Conservation (phyloP, 352 stramenopile species). For the Globisporangium alternatum region DNA sequence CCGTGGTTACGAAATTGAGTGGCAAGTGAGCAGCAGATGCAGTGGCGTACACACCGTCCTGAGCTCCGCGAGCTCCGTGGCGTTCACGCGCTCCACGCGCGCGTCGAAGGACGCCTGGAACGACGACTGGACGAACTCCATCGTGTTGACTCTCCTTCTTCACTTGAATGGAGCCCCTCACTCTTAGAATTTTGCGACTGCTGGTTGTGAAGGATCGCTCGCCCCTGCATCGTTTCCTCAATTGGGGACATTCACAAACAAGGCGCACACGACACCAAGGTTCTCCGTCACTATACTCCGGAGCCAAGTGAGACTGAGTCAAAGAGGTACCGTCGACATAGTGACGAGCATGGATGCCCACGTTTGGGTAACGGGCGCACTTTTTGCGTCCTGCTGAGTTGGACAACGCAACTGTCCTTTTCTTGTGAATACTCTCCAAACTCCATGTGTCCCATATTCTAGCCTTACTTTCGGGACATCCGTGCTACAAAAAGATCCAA, state of each 20-base stretch:
- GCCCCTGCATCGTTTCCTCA: too few species aligned
- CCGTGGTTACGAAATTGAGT: not conserved
- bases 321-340: too few species aligned
- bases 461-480: not conserved
- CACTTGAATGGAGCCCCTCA: not conserved
- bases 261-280: too few species aligned
- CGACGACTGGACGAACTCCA: constrained; percentile 61
- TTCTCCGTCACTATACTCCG: too few species aligned
- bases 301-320: too few species aligned
- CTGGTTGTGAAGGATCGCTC: not conserved
- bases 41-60: constrained; percentile 29
- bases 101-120: constrained; percentile 68
- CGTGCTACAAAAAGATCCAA: constrained; percentile 1
- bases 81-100: constrained; percentile 42
- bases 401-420: not conserved
- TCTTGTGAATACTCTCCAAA: not conserved
- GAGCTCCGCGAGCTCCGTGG: constrained; percentile 52
- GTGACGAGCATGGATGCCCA: too few species aligned
- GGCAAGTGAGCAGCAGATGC: not conserved
- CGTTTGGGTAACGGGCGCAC: too few species aligned
- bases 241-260: too few species aligned
- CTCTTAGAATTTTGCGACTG: not conserved
- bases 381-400: not conserved
- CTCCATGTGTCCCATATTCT: not conserved
- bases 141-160: not conserved